Evolutionary conservation across 306 rosid species (phyloP).

Genomic region (Begonia masoniana): DNA sequence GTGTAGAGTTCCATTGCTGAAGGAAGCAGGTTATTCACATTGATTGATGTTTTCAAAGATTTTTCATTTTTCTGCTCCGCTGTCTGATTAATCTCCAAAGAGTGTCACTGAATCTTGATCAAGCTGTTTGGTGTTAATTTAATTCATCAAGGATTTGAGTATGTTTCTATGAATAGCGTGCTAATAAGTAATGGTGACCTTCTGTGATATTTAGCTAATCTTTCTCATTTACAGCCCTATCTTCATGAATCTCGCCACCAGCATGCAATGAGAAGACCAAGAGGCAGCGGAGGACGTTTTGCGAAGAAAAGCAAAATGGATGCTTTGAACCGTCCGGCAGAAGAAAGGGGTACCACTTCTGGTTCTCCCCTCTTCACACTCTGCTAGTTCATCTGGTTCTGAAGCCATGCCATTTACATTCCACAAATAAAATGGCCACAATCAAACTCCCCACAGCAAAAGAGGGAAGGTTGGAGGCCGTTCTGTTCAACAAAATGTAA

Average conservation of each 20-base stretch:
- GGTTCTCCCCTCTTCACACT: constrained; percentile 65
- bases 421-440: constrained; percentile 17
- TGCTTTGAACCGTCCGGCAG: constrained; percentile 25
- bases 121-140: no score
- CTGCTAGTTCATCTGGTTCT: constrained; percentile 76
- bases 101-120: no score
- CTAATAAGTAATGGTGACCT: no score
- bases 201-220: constrained; percentile 15
- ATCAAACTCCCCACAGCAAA: constrained; percentile 75
- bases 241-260: constrained; percentile 97
- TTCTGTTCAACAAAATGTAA: neutral
- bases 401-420: constrained; percentile 45
- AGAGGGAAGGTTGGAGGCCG: constrained; percentile 66
- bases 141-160: no score
- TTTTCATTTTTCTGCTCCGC: no score
- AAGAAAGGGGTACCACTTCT: constrained; percentile 37
- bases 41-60: no score
- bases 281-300: constrained; percentile 93
- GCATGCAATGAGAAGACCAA: constrained; percentile 95
- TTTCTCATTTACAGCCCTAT: constrained; percentile 55
- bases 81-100: no score
- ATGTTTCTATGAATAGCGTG: no score
- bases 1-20: no score
- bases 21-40: no score
- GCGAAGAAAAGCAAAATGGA: constrained; percentile 55